A percentile compares a stretch with the other conserved stretches of the same genome.
Conservation (phyloP, 169 alveolate genomes). For the Plasmodium coatneyi region DNA sequence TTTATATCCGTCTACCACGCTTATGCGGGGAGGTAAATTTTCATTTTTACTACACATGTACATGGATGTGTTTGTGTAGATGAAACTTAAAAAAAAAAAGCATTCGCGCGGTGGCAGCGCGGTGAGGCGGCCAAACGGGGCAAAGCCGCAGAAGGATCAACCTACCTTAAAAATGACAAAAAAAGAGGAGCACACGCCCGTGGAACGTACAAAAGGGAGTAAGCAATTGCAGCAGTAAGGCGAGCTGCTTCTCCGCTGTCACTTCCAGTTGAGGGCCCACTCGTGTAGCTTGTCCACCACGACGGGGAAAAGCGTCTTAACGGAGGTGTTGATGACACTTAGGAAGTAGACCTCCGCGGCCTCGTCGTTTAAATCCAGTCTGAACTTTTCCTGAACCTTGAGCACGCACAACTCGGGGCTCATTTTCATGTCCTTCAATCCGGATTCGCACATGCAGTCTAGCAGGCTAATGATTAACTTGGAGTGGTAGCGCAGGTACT, state of each 20-base stretch:
- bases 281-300: slow-evolving; percentile 91
- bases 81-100: not conserved
- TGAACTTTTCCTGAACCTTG: slow-evolving; percentile 88
- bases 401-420: slow-evolving; percentile 77
- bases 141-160: not conserved
- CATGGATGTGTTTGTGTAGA: not conserved
- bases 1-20: not conserved
- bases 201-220: not conserved
- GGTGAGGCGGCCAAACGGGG: not conserved
- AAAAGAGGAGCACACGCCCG: not conserved
- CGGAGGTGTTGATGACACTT: slow-evolving; percentile 89
- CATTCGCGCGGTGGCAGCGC: not conserved
- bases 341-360: slow-evolving; percentile 92
- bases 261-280: slow-evolving; percentile 91
- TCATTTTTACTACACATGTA: not conserved
- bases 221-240: not conserved
- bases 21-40: not conserved
- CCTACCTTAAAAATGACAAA: not conserved
- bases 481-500: slow-evolving; percentile 89
- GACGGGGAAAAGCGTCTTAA: slow-evolving; percentile 92
- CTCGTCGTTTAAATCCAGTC: slow-evolving; percentile 88
- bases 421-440: slow-evolving; percentile 90
- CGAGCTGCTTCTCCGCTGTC: not conserved
- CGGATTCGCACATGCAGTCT: slow-evolving; percentile 94
- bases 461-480: slow-evolving; percentile 90